phyloP scores from a whole-genome alignment of 139 green algal species.

The Tetradesmus lagerheimii region DNA sequence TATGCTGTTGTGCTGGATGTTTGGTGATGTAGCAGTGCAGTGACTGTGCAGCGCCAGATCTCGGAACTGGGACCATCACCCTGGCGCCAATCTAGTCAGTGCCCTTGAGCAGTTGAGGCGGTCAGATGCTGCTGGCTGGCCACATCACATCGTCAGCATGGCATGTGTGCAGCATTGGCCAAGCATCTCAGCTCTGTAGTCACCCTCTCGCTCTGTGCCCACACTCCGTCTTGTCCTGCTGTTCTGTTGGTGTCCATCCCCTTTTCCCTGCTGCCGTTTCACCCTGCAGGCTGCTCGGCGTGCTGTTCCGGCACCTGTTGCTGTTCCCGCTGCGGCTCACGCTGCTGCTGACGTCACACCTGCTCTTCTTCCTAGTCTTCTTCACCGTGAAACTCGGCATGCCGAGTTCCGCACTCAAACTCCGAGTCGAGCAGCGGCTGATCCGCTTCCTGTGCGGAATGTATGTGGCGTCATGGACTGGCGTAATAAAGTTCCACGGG shows the following conservation, averaged over 20 bases:
- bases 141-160: too few relatives aligned
- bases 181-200: too few relatives aligned
- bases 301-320: conserved; percentile 63
- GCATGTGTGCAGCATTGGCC: neutral
- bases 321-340: conserved; percentile 74
- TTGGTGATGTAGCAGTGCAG: too few relatives aligned
- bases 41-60: too few relatives aligned
- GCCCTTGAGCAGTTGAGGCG: too few relatives aligned
- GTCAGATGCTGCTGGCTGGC: too few relatives aligned
- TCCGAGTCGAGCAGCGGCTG: conserved; percentile 56
- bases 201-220: neutral
- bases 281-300: conserved; percentile 50
- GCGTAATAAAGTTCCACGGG: conserved; percentile 87
- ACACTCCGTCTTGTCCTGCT: neutral
- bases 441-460: conserved; percentile 57
- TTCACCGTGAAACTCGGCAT: conserved; percentile 73
- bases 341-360: conserved; percentile 78
- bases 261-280: neutral
- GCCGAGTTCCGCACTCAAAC: conserved; percentile 26
- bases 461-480: conserved; percentile 95
- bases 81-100: too few relatives aligned
- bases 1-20: too few relatives aligned
- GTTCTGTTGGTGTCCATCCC: too few relatives aligned
- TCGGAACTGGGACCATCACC: too few relatives aligned
- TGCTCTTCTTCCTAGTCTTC: conserved; percentile 89